phyloP scores from a whole-genome alignment of 2,329 filamentous ascomycete species.

The Penicillium hesseltinei region DNA sequence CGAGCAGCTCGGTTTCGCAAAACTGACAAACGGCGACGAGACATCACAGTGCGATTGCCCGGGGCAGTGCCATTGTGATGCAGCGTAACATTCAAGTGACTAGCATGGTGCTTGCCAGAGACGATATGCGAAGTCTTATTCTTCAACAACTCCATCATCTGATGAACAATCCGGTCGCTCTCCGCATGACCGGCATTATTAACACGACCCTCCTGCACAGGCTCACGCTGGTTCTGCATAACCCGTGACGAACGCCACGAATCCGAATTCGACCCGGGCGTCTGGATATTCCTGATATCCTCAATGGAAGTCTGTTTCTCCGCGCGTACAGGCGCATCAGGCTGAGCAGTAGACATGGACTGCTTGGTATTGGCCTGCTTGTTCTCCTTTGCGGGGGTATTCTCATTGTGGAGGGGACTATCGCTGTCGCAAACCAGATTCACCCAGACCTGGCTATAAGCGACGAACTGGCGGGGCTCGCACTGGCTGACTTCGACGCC shows the following conservation, averaged over 20 bases:
- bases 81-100: constrained; percentile 8
- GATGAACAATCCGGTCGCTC: constrained; percentile 17
- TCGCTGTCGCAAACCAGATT: constrained; percentile 28
- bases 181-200: constrained; percentile 20
- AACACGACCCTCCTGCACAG: constrained; percentile 19
- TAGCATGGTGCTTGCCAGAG: constrained; percentile 17
- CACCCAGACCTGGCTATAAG: constrained; percentile 33
- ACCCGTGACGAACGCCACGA: constrained; percentile 17
- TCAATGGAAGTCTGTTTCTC: constrained; percentile 12
- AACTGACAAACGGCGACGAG: constrained; percentile 23
- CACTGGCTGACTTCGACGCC: constrained; percentile 29
- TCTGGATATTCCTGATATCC: constrained; percentile 15
- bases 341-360: background rate
- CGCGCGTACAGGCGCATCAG: constrained; percentile 4
- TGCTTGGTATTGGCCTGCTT: background rate
- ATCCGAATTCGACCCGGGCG: constrained; percentile 20
- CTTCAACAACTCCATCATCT: constrained; percentile 19
- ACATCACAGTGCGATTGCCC: constrained; percentile 15
- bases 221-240: constrained; percentile 11
- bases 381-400: background rate
- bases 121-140: constrained; percentile 16
- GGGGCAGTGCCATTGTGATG: constrained; percentile 15
- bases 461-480: constrained; percentile 21
- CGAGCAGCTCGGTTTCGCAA: constrained; percentile 19
- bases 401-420: constrained; percentile 1